These are phyloP conservation scores for Schoenoplectus triqueter DNA, from an alignment of 202 grass and related monocot genomes.

Conservation along the genomic window DNA sequence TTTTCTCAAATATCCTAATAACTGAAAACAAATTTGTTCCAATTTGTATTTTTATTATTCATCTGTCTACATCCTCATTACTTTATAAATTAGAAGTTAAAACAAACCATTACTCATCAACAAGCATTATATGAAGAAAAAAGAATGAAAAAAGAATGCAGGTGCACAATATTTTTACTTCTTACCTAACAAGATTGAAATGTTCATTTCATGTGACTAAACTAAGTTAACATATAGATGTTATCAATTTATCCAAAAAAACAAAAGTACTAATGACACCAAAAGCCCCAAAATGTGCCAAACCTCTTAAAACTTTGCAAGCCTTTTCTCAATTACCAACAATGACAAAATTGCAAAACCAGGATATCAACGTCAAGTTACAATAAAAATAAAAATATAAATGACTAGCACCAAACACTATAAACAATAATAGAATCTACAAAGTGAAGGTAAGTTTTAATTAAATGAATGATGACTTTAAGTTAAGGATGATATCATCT, in stretches of 20 bases:
- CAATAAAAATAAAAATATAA: not conserved
- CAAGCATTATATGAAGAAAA: not conserved
- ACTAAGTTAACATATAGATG: not conserved
- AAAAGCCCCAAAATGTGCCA: not conserved
- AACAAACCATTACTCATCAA: not conserved
- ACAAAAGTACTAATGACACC: not conserved
- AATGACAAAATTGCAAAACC: not conserved
- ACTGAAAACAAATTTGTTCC: not conserved
- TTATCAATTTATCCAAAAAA: not conserved
- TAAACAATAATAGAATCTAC: not conserved
- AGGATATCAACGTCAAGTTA: not conserved
- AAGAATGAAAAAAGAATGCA: not conserved
- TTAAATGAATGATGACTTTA: not conserved
- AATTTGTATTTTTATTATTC: not conserved
- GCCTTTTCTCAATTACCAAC: not conserved
- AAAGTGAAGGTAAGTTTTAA: not conserved
- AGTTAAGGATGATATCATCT: not conserved
- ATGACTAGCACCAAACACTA: not conserved
- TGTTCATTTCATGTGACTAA: not conserved
- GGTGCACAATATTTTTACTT: not conserved
- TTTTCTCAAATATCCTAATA: constrained; percentile 9
- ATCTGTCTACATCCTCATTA: not conserved
- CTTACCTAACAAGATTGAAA: not conserved
- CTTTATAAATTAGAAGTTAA: not conserved
- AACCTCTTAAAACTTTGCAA: not conserved